Evolutionary conservation across 371 early-diverging fungal genomes (phyloP).

Genomic region (Mucor racemosus): DNA sequence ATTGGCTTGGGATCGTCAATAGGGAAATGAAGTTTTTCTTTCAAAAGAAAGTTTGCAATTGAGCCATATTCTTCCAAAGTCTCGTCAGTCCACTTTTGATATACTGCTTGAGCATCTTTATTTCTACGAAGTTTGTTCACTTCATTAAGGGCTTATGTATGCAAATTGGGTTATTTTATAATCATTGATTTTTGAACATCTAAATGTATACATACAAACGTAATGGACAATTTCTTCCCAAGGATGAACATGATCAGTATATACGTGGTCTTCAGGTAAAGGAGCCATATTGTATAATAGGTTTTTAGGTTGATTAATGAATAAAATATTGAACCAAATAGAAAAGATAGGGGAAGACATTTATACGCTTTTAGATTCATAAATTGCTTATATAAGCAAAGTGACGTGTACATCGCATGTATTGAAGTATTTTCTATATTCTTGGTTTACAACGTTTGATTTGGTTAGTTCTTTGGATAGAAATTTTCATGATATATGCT

Average conservation of each 20-base stretch:
- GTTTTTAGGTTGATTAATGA: not conserved
- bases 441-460: no score
- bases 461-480: no score
- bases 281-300: not conserved
- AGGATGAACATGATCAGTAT: constrained; percentile 37
- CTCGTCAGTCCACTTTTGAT: constrained; percentile 42
- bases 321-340: not conserved
- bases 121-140: constrained; percentile 38
- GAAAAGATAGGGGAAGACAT: not conserved
- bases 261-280: constrained; percentile 6
- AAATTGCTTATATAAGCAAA: not conserved
- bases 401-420: not conserved
- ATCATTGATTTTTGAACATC: not conserved
- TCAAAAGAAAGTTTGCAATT: constrained; percentile 44
- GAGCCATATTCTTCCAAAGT: constrained; percentile 48
- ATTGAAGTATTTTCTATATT: not conserved
- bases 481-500: no score
- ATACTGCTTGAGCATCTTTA: constrained; percentile 31
- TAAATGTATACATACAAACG: constrained; percentile 32
- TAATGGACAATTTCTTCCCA: constrained; percentile 45
- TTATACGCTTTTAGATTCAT: not conserved
- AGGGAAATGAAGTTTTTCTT: constrained; percentile 51
- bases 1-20: constrained; percentile 22
- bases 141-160: constrained; percentile 36
- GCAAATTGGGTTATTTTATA: not conserved